Conservation (phyloP, 352 stramenopile genomes). For the Globisporangium polare region DNA sequence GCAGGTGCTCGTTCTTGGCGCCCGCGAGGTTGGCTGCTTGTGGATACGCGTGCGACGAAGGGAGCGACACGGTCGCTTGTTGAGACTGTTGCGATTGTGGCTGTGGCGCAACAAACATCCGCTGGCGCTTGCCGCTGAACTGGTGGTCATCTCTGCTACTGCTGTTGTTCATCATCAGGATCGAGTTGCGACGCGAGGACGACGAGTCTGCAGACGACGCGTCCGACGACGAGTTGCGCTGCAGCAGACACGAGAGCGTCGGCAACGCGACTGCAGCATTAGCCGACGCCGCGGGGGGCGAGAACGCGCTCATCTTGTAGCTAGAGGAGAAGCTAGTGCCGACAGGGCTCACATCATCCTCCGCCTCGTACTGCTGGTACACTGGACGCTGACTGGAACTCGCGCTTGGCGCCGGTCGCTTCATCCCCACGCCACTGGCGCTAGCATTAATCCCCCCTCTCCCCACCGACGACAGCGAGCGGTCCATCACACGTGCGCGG, state of each 20-base stretch:
- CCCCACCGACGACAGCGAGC: neutral
- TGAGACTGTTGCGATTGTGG: neutral
- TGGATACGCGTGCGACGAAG: neutral
- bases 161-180: neutral
- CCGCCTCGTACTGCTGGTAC: neutral
- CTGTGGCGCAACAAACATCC: slow-evolving; percentile 11
- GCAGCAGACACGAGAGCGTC: slow-evolving; percentile 17
- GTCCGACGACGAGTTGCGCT: slow-evolving; percentile 12
- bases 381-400: neutral
- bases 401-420: slow-evolving; percentile 4
- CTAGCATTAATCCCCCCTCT: neutral
- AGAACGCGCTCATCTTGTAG: neutral
- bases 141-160: neutral
- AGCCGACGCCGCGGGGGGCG: neutral
- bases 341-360: neutral
- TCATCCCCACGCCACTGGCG: neutral
- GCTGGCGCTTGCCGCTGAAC: slow-evolving; percentile 12
- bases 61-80: neutral
- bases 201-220: neutral
- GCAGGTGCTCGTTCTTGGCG: slow-evolving; percentile 13
- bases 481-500: neutral
- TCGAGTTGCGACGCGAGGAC: neutral
- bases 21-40: slow-evolving; percentile 1
- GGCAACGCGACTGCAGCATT: neutral
- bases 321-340: neutral